Base-by-base conservation (phyloP, 768 basidiomycete genomes). In the Imleria badia region DNA sequence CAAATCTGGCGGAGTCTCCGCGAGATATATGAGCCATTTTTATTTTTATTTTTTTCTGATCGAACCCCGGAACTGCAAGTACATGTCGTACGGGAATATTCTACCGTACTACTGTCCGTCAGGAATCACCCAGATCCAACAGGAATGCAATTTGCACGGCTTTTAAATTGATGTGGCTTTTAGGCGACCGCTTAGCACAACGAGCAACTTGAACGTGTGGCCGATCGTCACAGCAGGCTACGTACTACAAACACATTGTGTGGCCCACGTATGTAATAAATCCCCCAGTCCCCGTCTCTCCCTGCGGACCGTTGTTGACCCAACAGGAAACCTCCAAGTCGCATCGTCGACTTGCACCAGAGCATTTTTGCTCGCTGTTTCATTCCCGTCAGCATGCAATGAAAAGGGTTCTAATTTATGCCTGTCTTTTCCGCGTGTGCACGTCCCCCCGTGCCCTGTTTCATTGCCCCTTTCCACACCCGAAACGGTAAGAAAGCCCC, bases 201-300 rank as follows among this genome's bases (percentile, higher is more conserved):
- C 36, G 26, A 42, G 50, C 54, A 55, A n/a, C n/a, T n/a, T n/a
- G n/a, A n/a, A 54, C 58, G 41, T 61, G 61, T 49, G 15, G 51
- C 49, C 62, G 66, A 66, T 66, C 63, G 65, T 67, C 66, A 62
- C 55, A 65, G 51, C 40, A 42, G 43, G 44, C 38, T 67, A 66
- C 65, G 65, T 66, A 66, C 65, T 65, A 66, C 62, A 52, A 51
- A 51, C 56, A 10, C 60, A 43, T n/a, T 39, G 51, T 26, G 56
- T 17, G 10, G 22, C 33, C 53, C 48, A 48, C n/a, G 60, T 67
- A 66, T 62, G 65, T 66, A 66, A 66, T 66, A 43, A 19, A 29
- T 20, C 44, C 26, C 15, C 34, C 44, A 9, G 35, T 48, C 43
- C 38, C 55, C 52, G n/a, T 48, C 51, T 41, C 51, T 38, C 26